Base-by-base conservation (phyloP, 2,329 filamentous ascomycete genomes). In the Xylaria sp. region DNA sequence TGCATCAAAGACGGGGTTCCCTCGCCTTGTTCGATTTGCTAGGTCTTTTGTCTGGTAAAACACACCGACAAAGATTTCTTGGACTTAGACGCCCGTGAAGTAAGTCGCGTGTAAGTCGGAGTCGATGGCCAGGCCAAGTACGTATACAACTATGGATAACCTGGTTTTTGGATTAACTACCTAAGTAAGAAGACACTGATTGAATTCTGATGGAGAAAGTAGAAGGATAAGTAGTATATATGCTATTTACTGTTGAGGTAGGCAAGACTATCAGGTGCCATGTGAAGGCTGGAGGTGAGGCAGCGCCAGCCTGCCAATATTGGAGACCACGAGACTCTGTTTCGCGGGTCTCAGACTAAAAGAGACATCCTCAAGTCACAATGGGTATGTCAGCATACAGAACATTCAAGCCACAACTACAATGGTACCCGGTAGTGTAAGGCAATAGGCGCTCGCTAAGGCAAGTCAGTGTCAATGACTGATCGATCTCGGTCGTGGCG, bases 1-100 rank as follows among this genome's bases (percentile, higher is more conserved):
- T 54, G 49, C 42, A 7, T 54, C 9, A 63, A 68, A 68, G 62
- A 53, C 35, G 55, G 52, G 54, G 58, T 52, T 58, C 18, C 39
- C 63, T 60, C 60, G 53, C 48, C 35, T 54, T 58, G 34, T n/a
- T 49, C 11, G 30, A 16, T 7, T 30, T 30, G 23, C 23, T 30
- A 30, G 23, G 1, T 34, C 46, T 50, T 49, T 62, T 62, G 59
- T 62, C 8, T 57, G 8, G 35, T 50, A 11, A 54, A 59, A 55
- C 61, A 62, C 34, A 56, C 49, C 55, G 19, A 57, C 59, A 64
- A 66, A 61, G 57, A 18, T 56, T 62, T 44, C 47, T 44, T 30
- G 48, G 13, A 34, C 48, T 34, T 19, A 47, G 49, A 49, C 35
- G 13, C 30, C 19, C 23, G 5, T 51, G 7, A 49, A 19, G 16